Evolutionary conservation across 345 rosid genomes (phyloP), one percentile per base, ranked within the genome.

Genomic region (Eucalyptus pauciflora): DNA sequence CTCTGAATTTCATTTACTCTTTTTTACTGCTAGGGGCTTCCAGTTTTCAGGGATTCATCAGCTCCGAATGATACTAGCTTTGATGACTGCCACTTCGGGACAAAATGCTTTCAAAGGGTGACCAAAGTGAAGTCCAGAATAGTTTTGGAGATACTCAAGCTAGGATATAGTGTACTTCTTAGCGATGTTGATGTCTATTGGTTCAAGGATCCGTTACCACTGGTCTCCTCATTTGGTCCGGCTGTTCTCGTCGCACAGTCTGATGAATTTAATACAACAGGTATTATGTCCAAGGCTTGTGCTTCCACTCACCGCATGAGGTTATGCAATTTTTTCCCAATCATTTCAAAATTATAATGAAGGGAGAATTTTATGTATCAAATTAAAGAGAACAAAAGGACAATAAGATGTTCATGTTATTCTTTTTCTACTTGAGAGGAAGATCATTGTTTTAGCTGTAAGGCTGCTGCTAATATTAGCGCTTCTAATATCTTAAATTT

Each of bases 141-240:
- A 86, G 98, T 98, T 87, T 88, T 95, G 90, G 94, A 92, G 94
- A 95, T 97, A 90, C 91, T 98, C 90, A 97, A 96, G 95, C 91
- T 94, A 13, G 97, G 98, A n/a, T 96, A 95, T 91, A 96, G 95
- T 89, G 98, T 97, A 87, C 96, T 98, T 87, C 91, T 96, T 67
- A 96, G 99, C 71, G 98, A 98, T 87, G 98, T 96, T 31, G 99
- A 96, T 91, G 96, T 98, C 18, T 95, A 95, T 92, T 98, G 99
- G 99, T 97, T 97, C 92, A 91, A 58, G 91, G 95, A 95, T 91
- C 97, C 99, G 3, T 88, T 96, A 93, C 97, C 96, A 24, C 86
- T 94, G 60, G 95, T 97, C 71, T 94, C 90, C 17, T 93, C 97
- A 31, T 95, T 94, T 16, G 97, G 94, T 90, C 97, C 96, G 60